These are phyloP conservation scores for Debaryomyces psychrophilus DNA, from an alignment of 1,139 yeast species.

Conservation along the genomic window DNA sequence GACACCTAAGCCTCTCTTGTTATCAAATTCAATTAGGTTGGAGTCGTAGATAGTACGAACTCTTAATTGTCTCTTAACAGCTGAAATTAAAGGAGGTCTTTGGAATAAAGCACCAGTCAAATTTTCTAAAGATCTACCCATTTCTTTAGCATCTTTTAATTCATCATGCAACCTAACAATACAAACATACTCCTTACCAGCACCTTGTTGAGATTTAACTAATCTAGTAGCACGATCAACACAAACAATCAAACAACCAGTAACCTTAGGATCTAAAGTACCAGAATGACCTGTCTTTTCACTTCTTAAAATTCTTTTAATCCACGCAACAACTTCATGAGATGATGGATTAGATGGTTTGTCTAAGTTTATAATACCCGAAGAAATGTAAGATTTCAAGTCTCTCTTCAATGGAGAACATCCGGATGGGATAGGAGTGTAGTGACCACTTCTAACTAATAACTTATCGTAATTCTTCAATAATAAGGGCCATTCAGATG, in stretches of 20 bases:
- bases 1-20: conserved; percentile 94
- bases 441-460: conserved; percentile 92
- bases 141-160: conserved; percentile 84
- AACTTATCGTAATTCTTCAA: conserved; percentile 93
- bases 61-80: conserved; percentile 98
- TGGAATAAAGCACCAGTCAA: conserved; percentile 98
- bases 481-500: conserved; percentile 94
- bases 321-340: conserved; percentile 99
- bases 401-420: conserved; percentile 95
- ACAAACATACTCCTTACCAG: conserved; percentile 99
- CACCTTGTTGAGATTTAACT: conserved; percentile 99
- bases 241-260: conserved; percentile 97
- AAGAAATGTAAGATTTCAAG: conserved; percentile 81
- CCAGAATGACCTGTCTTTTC: conserved; percentile 99
- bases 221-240: conserved; percentile 96
- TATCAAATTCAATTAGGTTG: conserved; percentile 91
- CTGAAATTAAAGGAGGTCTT: conserved; percentile 98
- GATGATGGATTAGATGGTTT: conserved; percentile 98
- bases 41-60: conserved; percentile 98
- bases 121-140: conserved; percentile 87
- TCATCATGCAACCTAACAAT: conserved; percentile 95
- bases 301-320: conserved; percentile 89
- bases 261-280: conserved; percentile 97
- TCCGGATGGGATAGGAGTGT: conserved; percentile 96
- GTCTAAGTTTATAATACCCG: conserved; percentile 96